Percentiles rank a stretch among this genome's conserved stretches.
Conservation (phyloP, 257 asterid genomes). For the Jaltomata sinuosa region DNA sequence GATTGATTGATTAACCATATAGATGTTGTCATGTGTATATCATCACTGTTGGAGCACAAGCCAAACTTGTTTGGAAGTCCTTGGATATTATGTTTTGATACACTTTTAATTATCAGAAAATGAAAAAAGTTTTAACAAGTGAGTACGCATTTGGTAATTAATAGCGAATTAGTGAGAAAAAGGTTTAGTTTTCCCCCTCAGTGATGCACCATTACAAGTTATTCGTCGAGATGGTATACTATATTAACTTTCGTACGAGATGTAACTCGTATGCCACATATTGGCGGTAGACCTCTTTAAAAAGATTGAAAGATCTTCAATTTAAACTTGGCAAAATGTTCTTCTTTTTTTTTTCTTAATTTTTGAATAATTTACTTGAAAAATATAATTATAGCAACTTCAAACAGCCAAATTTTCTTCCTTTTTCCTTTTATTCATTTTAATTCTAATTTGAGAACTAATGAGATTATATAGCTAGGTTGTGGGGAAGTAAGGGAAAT, state of each 20-base stretch:
- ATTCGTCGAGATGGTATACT: background rate
- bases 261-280: background rate
- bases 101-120: background rate
- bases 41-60: background rate
- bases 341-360: background rate
- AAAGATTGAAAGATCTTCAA: background rate
- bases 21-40: background rate
- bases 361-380: background rate
- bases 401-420: background rate
- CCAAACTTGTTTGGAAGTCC: background rate
- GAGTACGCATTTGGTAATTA: background rate
- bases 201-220: too few relatives aligned
- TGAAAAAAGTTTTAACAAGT: background rate
- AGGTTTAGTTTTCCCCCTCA: background rate
- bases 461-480: background rate
- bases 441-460: background rate
- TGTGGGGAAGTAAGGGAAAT: background rate
- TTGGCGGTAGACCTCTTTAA: background rate
- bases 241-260: background rate
- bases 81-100: background rate
- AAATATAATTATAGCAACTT: background rate
- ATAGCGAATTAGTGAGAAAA: background rate
- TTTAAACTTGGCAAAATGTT: background rate
- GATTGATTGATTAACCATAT: slow-evolving; percentile 4
- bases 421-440: background rate